Evolutionary conservation across 2,329 filamentous ascomycete species (phyloP).

Genomic region (Cercospora citrullina): DNA sequence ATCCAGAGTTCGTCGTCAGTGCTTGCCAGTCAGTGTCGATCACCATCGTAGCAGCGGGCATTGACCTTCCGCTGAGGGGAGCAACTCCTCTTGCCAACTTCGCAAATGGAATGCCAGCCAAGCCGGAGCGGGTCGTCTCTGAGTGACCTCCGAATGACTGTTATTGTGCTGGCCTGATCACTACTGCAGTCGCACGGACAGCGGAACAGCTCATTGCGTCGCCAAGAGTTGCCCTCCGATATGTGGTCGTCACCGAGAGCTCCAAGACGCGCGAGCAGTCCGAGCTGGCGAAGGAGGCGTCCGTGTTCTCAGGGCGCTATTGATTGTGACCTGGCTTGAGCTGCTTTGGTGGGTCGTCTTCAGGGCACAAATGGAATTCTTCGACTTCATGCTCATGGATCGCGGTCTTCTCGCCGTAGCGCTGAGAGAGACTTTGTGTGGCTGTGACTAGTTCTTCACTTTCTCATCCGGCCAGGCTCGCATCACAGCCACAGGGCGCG

Average conservation of each 20-base stretch:
- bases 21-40: background rate
- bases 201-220: conserved; percentile 1
- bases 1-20: background rate
- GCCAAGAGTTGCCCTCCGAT: background rate
- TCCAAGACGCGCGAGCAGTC: background rate
- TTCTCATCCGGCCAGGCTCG: background rate
- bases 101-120: background rate
- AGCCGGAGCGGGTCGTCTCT: background rate
- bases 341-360: background rate
- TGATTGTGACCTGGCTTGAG: background rate
- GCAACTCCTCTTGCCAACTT: background rate
- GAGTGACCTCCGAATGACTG: background rate
- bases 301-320: background rate
- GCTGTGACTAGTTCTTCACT: background rate
- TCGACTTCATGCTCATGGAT: background rate
- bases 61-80: background rate
- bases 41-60: background rate
- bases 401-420: background rate
- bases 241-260: background rate
- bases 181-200: conserved; percentile 2
- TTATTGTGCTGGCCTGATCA: background rate
- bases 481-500: background rate
- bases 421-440: background rate
- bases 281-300: background rate
- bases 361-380: background rate